These are phyloP conservation scores for Cladophialophora carrionii DNA, from an alignment of 2,329 filamentous ascomycete species.

Conservation along the genomic window DNA sequence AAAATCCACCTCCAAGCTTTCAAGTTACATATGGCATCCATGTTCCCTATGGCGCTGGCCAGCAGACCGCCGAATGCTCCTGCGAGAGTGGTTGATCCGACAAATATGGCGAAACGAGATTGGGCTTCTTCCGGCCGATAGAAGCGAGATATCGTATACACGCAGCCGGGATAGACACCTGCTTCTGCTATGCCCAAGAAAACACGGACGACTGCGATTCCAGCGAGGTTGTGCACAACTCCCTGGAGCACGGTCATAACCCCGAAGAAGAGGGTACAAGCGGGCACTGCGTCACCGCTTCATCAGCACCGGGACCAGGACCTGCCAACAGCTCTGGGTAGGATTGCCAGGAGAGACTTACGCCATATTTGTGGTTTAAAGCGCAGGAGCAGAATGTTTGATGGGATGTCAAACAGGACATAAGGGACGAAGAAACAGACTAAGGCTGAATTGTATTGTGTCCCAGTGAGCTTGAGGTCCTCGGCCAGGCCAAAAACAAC, in stretches of 20 bases:
- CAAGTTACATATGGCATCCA: conserved; percentile 49
- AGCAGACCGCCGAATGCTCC: conserved; percentile 53
- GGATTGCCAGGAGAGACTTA: not conserved
- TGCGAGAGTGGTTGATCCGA: conserved; percentile 45
- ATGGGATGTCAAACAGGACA: conserved; percentile 67
- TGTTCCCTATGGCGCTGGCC: conserved; percentile 56
- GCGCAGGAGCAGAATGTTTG: conserved; percentile 70
- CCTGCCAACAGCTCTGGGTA: not conserved
- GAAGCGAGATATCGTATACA: conserved; percentile 36
- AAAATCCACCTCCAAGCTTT: conserved; percentile 45
- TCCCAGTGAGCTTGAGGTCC: conserved; percentile 50
- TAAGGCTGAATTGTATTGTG: conserved; percentile 51
- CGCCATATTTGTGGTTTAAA: conserved; percentile 67
- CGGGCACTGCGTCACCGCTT: not conserved
- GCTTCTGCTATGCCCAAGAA: conserved; percentile 2
- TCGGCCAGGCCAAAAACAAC: conserved; percentile 66
- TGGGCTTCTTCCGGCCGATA: conserved; percentile 50
- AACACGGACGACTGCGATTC: not conserved
- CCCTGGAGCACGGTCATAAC: conserved; percentile 1
- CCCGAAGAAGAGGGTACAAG: not conserved
- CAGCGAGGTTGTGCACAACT: not conserved
- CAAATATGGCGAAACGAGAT: conserved; percentile 43
- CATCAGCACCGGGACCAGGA: not conserved
- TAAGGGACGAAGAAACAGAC: conserved; percentile 65
- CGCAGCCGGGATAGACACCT: conserved; percentile 1